Evolutionary conservation across 768 basidiomycete genomes (phyloP), one percentile per base, ranked within the genome.

Genomic region (Cystobasidium ongulense): DNA sequence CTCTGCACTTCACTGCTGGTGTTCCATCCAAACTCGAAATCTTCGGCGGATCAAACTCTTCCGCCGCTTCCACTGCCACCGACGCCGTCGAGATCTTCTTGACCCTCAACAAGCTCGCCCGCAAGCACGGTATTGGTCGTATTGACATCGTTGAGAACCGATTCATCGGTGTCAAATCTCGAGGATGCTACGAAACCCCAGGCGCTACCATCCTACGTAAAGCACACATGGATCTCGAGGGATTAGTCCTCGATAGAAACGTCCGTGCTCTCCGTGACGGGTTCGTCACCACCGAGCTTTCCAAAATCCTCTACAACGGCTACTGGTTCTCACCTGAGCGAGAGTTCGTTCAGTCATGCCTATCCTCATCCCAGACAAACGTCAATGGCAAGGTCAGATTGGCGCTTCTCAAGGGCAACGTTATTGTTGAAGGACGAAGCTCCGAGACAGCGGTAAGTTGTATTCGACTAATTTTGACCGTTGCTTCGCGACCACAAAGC

Each of bases 291-390:
- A 84, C 91, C 78, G 89, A 89, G 81, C 85, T 98, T 70, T 88
- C 90, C 81, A 85, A 88, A 77, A 94, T 99, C 79, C 84, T 99
- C 61, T 98, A 99, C 85, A 97, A 98, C 80, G 96, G 95, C 41
- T 92, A 95, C 84, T 98, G 92, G 88, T 99, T 97, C 86, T 95
- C 93, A n/a, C 94, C 96, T 57, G 96, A 98, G 83, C 86, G 95
- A 76, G 96, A 97, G 83, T 98, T 98, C 80, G 84, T 98, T 79
- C 89, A 88, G 53, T 88, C 88, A 79, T 86, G 90, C 68, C 92
- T 98, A 80, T 92, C 93, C 2, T 88, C 92, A 50, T 92, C 90
- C 81, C 96, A 99, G 84, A 86, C 90, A 82, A 96, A 93, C 29
- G 96, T 99, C 76, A 98, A 97, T 79, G 96, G 96, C 57, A 81